Evolutionary conservation across 139 green algal species (phyloP), one percentile per base, ranked within the genome.

Genomic region (Closterium sp.): DNA sequence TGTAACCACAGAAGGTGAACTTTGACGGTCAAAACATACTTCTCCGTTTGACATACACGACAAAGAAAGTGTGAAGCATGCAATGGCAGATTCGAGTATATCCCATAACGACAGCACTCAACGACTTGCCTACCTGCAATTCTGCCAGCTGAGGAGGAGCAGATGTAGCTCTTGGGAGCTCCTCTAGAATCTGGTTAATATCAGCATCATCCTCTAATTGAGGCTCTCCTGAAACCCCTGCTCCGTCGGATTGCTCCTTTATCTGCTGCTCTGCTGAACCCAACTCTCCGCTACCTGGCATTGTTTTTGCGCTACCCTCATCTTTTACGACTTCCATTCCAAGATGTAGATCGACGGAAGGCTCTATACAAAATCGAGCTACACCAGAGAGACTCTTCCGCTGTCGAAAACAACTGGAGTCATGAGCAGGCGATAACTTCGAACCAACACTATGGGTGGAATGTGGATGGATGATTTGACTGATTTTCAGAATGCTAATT

Each of bases 131-230:
- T 21, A 92, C 90, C 91, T 93, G 91, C n/a, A 95, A 87, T 87
- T 95, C 92, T 88, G 94, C 92, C 31, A 95, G 38, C 21, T 94
- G 91, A 11, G 92, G 92, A 27, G 92, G 92, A 22, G 92, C 92
- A 13, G 90, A 94, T 22, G 92, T 95, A 19, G 92, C 92, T 19
- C 92, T 73, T 22, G 92, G 92, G 32, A 95, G 92, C 92, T 95
- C 92, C 4, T 87, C 92, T 24, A 95, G 85, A 32, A 95, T 87
- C 85, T 95, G 73, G 27, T 95, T 84, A 87, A 95, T 89, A 50
- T 95, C 91, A 22, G 92, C 92, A 86, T 94, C 91, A 13, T 90
- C 87, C 62, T 79, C 45, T 19, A 4, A 19, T 70, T 70, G 45
- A 70, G 45, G 45, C 11, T 70, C 62, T 79, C 62, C 62, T 79